Base-by-base conservation (phyloP, 768 basidiomycete genomes). In the Macrocybe gigantea region DNA sequence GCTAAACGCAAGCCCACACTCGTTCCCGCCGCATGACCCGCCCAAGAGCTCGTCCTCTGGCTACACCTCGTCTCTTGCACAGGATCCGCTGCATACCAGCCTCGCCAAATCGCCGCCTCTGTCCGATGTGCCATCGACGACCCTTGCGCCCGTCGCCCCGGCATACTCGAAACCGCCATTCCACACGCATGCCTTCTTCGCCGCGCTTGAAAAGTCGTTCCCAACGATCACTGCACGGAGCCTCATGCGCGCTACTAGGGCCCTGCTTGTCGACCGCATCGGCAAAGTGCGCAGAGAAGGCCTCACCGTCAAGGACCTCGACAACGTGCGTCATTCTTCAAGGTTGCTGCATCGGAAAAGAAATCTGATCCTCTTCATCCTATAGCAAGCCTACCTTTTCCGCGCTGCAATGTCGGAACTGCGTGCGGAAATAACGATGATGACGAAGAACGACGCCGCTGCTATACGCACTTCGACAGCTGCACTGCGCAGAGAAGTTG, bases 331-430 rank as follows among this genome's bases (percentile, higher is more conserved):
- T 72, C 14, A 13, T 44, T 5, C 22, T 43, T 11, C 41, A 38
- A 15, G 32, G 29, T 51, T 31, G 45, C 22, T 43, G 33, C 38
- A 13, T 15, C 12, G 12, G 10, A 39, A 33, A 15, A 38, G 41
- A 33, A 11, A 29, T 35, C 50, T 31, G 11, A 34, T 47, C 38
- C 15, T 37, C 38, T 36, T 49, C 15, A 45, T 38, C 32, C 37
- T 35, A 53, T 58, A 96, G 92, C 90, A 94, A 84, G 93, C 93
- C 12, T 97, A 97, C 64, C 72, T 97, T 32, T 96, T 96, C 66
- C 83, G 85, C 40, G 96, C 96, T 13, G 96, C 95, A 0, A 65
- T 98, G 34, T 89, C 89, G 1, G 93, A 98, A 62, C 71, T 95
- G 41, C 78, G 91, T 13, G 86, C 88, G 4, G 94, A 96, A 60